phyloP scores from a whole-genome alignment of 2,329 filamentous ascomycete species.

The Dactylella cylindrospora region DNA sequence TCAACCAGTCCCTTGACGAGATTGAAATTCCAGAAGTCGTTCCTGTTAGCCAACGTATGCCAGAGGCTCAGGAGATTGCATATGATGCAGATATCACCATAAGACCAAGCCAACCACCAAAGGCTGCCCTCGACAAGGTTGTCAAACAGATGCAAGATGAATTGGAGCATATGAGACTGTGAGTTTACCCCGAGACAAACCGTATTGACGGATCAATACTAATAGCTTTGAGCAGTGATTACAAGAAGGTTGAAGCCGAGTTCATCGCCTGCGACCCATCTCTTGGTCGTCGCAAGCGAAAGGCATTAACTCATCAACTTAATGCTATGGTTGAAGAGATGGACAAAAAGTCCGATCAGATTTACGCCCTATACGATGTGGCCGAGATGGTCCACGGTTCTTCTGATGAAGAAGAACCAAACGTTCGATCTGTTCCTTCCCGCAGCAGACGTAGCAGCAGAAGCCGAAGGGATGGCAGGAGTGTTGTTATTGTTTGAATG shows the following conservation, averaged over 20 bases:
- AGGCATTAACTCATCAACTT: conserved; percentile 47
- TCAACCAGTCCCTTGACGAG: conserved; percentile 45
- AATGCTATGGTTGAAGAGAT: conserved; percentile 48
- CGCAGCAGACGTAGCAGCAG: conserved; percentile 12
- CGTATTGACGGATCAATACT: conserved; percentile 8
- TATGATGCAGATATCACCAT: conserved; percentile 44
- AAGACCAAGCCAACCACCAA: conserved; percentile 46
- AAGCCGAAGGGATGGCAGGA: too few relatives aligned
- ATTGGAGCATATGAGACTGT: conserved; percentile 49
- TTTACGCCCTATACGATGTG: conserved; percentile 49
- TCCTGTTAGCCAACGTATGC: conserved; percentile 45
- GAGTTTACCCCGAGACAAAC: conserved; percentile 10
- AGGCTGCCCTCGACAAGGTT: conserved; percentile 47
- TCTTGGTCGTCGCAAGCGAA: conserved; percentile 47
- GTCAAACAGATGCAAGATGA: conserved; percentile 49
- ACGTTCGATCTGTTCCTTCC: conserved; percentile 9
- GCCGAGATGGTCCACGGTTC: conserved; percentile 42
- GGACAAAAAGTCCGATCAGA: conserved; percentile 49
- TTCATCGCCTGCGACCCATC: conserved; percentile 49
- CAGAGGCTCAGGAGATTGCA: conserved; percentile 29
- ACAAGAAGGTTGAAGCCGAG: conserved; percentile 47
- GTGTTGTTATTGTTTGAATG: too few relatives aligned
- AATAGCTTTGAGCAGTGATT: conserved; percentile 38
- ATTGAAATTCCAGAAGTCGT: conserved; percentile 47
- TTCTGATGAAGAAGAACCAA: conserved; percentile 5